Evolutionary conservation across 192 early-diverging fungal species (phyloP), one percentile per base, ranked within the genome.

Genomic region (Coemansia umbellata): DNA sequence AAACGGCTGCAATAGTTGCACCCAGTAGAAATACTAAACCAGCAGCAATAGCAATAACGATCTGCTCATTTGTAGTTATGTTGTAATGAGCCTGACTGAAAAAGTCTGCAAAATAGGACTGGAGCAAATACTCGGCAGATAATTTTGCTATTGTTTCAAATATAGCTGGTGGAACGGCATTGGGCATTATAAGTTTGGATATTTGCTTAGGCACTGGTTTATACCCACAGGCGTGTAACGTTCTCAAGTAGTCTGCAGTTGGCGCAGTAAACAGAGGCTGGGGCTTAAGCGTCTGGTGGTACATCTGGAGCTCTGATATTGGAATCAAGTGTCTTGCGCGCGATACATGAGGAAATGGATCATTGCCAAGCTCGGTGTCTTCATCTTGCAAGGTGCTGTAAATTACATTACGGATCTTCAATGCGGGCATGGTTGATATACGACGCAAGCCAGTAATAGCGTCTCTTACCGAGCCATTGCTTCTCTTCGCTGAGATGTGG

Each of bases 131-230:
- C 3, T 52, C 53, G 2, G 69, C 48, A 0, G 60, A 52, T 21
- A 72, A 13, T 18, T 57, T 64, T 33, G 69, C 61, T n/a, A 31
- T 47, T 2, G 69, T 64, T 2, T 72, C 69, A 24, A 72, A 72
- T 8, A 72, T 50, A 13, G 69, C 69, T 5, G 69, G 69, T 10
- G 69, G 69, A 1, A 64, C 41, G 5, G 49, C 35, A 37, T 45
- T 59, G 4, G 57, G 53, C 5, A 47, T 40, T 8, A 72, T 45
- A 4, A 65, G 57, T 10, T 43, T 37, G 23, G 26, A 35, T 14
- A 65, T 26, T 7, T 53, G 30, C 31, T 19, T 8, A 4, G 60
- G 69, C 2, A 63, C 51, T 13, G 69, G 49, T 31, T 31, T 32
- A 23, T 72, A 72, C 1, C 69, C 62, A 31, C 21, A 67, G 4